Evolutionary conservation across 306 rosid genomes (phyloP).

Genomic region (Rosa chinensis): DNA sequence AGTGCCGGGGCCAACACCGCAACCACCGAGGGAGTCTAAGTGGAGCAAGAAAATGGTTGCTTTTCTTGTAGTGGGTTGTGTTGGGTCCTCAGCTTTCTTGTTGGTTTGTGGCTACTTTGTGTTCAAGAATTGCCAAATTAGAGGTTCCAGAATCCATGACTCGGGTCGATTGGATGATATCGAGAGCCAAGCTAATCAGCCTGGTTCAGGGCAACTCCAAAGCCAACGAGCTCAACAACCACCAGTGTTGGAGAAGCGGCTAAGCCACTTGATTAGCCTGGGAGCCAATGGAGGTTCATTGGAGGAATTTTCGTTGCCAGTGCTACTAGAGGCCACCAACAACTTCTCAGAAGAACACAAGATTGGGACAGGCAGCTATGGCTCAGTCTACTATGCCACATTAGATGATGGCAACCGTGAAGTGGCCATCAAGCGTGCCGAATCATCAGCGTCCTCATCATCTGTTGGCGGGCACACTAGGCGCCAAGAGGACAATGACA

Average conservation of each 20-base stretch:
- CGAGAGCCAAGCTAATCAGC: neutral
- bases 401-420: conserved; percentile 67
- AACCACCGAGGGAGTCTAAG: conserved; percentile 4
- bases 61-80: conserved; percentile 73
- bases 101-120: conserved; percentile 43
- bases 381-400: conserved; percentile 67
- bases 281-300: conserved; percentile 59
- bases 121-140: conserved; percentile 40
- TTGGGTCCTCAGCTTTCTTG: conserved; percentile 53
- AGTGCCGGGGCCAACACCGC: neutral
- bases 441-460: conserved; percentile 38
- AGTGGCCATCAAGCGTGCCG: conserved; percentile 90
- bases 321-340: conserved; percentile 49
- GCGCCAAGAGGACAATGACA: conserved; percentile 75
- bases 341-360: conserved; percentile 63
- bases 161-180: conserved; percentile 68
- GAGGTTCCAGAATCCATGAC: conserved; percentile 71
- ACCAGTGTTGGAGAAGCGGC: conserved; percentile 46
- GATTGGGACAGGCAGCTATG: conserved; percentile 81
- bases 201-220: conserved; percentile 3
- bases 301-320: conserved; percentile 58
- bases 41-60: conserved; percentile 69
- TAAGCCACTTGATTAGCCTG: conserved; percentile 71
- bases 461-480: conserved; percentile 24
- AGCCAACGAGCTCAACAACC: conserved; percentile 2